phyloP scores from a whole-genome alignment of 2,329 filamentous ascomycete species.

The Colletotrichum sp. region DNA sequence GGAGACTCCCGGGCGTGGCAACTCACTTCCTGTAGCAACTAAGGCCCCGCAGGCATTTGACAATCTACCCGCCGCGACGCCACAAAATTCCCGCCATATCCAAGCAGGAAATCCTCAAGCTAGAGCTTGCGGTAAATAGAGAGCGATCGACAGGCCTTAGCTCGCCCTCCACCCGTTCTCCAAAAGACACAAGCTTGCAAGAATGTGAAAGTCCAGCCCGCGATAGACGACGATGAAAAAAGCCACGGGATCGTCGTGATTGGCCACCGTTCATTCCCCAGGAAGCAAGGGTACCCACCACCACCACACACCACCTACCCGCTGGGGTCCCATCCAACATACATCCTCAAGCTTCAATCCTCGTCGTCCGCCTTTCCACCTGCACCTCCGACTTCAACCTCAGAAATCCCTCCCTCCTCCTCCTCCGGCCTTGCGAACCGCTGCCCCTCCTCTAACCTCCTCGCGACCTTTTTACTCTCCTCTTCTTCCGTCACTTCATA shows the following conservation, averaged over 20 bases:
- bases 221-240: neutral
- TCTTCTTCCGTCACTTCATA: neutral
- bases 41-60: neutral
- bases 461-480: neutral
- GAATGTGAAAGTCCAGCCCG: neutral
- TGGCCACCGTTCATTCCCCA: neutral
- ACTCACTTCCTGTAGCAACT: neutral
- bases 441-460: neutral
- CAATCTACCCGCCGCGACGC: constrained; percentile 15
- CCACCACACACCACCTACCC: neutral
- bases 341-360: neutral
- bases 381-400: neutral
- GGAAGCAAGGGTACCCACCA: neutral
- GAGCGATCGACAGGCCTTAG: neutral
- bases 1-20: neutral
- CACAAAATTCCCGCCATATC: constrained; percentile 4
- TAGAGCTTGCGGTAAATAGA: neutral
- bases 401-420: neutral
- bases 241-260: constrained; percentile 2
- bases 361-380: neutral
- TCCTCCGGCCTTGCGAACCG: neutral
- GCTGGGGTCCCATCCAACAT: neutral
- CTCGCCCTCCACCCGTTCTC: neutral
- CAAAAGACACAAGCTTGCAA: neutral
- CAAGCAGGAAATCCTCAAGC: neutral